Base-by-base conservation (phyloP, 768 basidiomycete genomes). In the Lentinula guzmanii region DNA sequence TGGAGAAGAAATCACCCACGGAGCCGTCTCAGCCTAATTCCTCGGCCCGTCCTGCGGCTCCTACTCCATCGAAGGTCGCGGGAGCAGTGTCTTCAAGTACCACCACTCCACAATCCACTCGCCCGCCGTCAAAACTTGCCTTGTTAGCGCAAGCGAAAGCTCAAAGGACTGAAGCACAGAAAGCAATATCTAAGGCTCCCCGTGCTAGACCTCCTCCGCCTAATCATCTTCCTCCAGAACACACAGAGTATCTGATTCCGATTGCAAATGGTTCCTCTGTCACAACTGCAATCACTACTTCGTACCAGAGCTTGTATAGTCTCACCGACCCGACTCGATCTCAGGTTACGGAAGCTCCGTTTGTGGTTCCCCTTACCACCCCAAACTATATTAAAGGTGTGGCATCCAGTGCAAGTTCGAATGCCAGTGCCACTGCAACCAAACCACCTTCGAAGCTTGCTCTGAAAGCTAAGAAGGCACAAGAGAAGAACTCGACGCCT, bases 221-320 rank as follows among this genome's bases (percentile, higher is more conserved):
- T 39, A 72, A 66, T 52, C 71, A 73, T 7, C 71, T 82, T 59
- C 80, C 79, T n/a, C 74, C 71, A 51, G 65, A 80, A 52, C 82
- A 72, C 54, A 91, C 90, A 5, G 85, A 91, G 68, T 89, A 86
- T 68, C 73, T 91, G 10, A 87, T 83, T 15, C 90, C 91, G 1
- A 90, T 88, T 50, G 88, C 87, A n/a, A 92, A 92, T 67, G 89
- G 90, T 0, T 75, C 87, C 3, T 86, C 89, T n/a, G 90, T 85
- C 11, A 92, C 90, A 0, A 91, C 90, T 15, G 90, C 90, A 1
- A 92, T 92, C 67, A 92, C 90, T 0, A 91, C 90, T 2, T 86
- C 87, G 0, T 91, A 90, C 64, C 90, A 91, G 62, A 84, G 86
- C 6, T 76, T 91, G 33, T 82, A 82, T 68, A 86, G 82, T 65